These are phyloP conservation scores for Monosporascus sp. DNA, from an alignment of 2,329 filamentous ascomycete genomes.

Conservation along the genomic window DNA sequence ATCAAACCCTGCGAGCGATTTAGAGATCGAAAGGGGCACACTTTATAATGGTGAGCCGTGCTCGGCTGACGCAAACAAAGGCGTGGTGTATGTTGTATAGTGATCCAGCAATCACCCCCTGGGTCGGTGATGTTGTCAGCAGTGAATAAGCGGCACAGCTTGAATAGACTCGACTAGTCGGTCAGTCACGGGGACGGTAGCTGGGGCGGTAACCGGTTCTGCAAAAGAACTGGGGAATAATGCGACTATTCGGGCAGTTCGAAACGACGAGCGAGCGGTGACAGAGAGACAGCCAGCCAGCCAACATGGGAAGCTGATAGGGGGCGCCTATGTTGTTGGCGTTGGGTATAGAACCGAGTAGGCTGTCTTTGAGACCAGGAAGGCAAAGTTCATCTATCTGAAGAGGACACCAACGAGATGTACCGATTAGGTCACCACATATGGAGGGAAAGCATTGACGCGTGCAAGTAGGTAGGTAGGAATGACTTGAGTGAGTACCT, in stretches of 20 bases:
- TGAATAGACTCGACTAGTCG: not conserved
- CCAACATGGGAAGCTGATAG: not conserved
- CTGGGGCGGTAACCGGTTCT: not conserved
- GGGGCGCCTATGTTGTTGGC: not conserved
- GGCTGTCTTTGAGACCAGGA: not conserved
- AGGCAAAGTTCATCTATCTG: not conserved
- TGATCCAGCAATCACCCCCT: not conserved
- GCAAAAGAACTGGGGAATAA: not conserved
- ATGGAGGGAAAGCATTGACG: not conserved
- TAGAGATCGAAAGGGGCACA: slow-evolving; percentile 9
- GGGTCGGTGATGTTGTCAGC: not conserved
- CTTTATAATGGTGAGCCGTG: not conserved
- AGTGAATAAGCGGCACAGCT: not conserved
- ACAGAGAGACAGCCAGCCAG: not conserved
- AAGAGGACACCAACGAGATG: not conserved
- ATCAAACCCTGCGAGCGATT: slow-evolving; percentile 17
- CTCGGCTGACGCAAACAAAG: not conserved
- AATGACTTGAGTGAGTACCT: not conserved
- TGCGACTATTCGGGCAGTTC: not conserved
- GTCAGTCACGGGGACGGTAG: not conserved
- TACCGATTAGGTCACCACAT: not conserved
- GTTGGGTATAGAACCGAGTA: not conserved
- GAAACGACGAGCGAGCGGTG: not conserved
- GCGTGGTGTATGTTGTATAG: not conserved
- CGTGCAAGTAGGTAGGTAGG: not conserved